Evolutionary conservation across 1,139 yeast species (phyloP).

Genomic region (Arxiozyma slooffiae): DNA sequence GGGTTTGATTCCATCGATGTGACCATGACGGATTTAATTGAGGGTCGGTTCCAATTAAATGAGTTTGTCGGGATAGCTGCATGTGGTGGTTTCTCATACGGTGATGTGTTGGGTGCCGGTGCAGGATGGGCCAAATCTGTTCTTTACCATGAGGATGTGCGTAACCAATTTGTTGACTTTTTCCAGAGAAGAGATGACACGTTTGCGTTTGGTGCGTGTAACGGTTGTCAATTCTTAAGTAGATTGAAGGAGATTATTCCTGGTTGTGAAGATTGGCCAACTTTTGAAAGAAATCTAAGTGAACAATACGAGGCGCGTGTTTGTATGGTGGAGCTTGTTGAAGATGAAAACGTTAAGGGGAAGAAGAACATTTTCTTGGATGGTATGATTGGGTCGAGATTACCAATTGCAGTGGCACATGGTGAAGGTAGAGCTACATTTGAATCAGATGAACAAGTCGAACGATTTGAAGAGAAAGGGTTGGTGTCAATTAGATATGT

Average conservation of each 20-base stretch:
- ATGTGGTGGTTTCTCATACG: constrained; percentile 98
- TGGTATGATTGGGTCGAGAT: constrained; percentile 82
- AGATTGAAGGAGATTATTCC: constrained; percentile 84
- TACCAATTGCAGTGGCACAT: constrained; percentile 97
- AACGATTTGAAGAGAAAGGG: constrained; percentile 41
- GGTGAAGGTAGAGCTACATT: constrained; percentile 95
- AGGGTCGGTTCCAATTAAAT: constrained; percentile 62
- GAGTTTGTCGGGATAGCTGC: constrained; percentile 93
- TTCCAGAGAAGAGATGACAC: constrained; percentile 84
- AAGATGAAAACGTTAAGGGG: constrained; percentile 41
- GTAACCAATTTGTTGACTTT: constrained; percentile 65
- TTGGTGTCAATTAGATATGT: constrained; percentile 66
- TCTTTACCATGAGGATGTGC: constrained; percentile 70
- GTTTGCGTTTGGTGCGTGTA: constrained; percentile 98
- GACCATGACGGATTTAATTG: constrained; percentile 87
- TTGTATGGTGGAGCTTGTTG: constrained; percentile 72
- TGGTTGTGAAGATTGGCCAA: constrained; percentile 95
- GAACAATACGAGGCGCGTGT: constrained; percentile 98
- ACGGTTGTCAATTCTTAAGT: constrained; percentile 95
- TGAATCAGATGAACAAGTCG: constrained; percentile 33
- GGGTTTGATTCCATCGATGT: constrained; percentile 92
- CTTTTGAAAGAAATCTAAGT: constrained; percentile 80
- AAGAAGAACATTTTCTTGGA: constrained; percentile 58
- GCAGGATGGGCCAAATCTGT: constrained; percentile 99
- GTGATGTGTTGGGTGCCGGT: constrained; percentile 98